Conservation (phyloP, 371 early-diverging fungal genomes). For the Saksenaea vasiformis region DNA sequence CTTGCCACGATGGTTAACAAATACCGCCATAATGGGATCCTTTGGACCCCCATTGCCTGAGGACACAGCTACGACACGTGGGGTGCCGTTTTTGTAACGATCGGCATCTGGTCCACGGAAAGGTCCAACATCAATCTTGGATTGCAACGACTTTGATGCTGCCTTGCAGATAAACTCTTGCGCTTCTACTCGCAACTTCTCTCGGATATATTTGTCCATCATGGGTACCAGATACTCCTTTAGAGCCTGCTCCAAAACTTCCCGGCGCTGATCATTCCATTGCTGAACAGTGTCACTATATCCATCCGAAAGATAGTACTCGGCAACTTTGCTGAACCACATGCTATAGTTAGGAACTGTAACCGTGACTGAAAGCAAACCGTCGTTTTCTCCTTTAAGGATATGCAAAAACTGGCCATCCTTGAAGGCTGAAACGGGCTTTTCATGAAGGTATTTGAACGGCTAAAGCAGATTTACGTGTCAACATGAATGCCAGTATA, state of each 20-base stretch:
- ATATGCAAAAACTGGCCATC: conserved; percentile 80
- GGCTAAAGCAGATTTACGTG: conserved; percentile 35
- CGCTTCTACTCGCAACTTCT: conserved; percentile 73
- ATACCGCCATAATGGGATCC: conserved; percentile 74
- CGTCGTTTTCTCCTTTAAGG: conserved; percentile 75
- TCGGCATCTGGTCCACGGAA: conserved; percentile 53
- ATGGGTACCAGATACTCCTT: conserved; percentile 71
- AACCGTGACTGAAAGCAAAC: conserved; percentile 70
- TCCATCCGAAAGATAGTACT: conserved; percentile 64
- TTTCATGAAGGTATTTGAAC: conserved; percentile 85
- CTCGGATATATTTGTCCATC: conserved; percentile 74
- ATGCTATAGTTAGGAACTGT: conserved; percentile 61
- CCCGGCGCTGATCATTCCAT: conserved; percentile 84
- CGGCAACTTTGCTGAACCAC: conserved; percentile 59
- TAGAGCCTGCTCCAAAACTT: conserved; percentile 63
- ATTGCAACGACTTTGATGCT: conserved; percentile 66
- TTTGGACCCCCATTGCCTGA: conserved; percentile 78
- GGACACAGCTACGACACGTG: conserved; percentile 84
- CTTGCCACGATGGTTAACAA: conserved; percentile 78
- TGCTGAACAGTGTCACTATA: conserved; percentile 62
- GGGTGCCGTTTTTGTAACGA: conserved; percentile 51
- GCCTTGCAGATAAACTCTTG: conserved; percentile 70
- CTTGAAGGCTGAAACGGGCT: conserved; percentile 71
- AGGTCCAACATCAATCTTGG: conserved; percentile 78
- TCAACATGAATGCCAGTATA: no score